These are phyloP conservation scores for Cladosporium velox DNA, from an alignment of 2,329 filamentous ascomycete genomes.

Conservation along the genomic window DNA sequence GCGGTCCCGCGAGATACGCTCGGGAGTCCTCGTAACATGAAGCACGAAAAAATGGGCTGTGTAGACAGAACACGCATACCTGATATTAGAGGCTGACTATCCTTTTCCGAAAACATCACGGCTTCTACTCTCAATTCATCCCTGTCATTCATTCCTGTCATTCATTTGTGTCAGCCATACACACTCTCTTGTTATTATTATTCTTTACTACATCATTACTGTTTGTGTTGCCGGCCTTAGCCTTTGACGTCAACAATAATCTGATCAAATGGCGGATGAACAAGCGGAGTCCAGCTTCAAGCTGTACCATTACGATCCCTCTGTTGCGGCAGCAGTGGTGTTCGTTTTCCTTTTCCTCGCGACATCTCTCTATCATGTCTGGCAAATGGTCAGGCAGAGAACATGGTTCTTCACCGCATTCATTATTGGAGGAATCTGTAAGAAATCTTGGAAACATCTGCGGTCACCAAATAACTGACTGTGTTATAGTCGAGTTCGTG, in stretches of 20 bases:
- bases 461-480: background rate
- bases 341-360: background rate
- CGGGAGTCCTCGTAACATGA: background rate
- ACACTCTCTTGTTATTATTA: background rate
- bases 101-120: background rate
- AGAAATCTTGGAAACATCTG: too few relatives aligned
- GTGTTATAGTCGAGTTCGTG: background rate
- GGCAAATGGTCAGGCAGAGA: slow-evolving; percentile 44
- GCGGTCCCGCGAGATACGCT: background rate
- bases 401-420: slow-evolving; percentile 55
- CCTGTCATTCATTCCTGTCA: background rate
- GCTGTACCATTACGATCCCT: slow-evolving; percentile 7
- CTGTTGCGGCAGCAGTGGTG: background rate
- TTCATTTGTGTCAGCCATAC: background rate
- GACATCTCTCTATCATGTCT: background rate
- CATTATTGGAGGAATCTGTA: slow-evolving; percentile 40
- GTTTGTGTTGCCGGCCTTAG: background rate
- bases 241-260: background rate
- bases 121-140: background rate
- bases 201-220: background rate
- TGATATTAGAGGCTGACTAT: background rate
- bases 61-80: background rate
- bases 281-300: background rate
- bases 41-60: background rate
- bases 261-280: background rate